These are phyloP conservation scores for Fragilariopsis cylindrus DNA, from an alignment of 108 stramenopile genomes.

Conservation along the genomic window DNA sequence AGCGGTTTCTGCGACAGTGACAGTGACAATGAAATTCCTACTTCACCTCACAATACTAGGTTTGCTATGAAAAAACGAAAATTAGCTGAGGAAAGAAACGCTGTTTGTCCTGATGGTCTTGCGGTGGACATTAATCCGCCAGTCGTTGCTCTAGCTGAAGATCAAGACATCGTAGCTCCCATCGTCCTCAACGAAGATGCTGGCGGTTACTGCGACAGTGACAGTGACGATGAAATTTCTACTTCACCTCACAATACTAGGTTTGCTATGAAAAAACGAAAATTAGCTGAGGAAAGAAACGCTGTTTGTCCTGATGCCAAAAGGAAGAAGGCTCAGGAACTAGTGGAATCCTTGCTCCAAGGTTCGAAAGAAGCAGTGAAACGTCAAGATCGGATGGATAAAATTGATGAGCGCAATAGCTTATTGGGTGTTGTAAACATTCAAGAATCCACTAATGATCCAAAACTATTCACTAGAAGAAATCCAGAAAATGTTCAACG, in stretches of 20 bases:
- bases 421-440: too few relatives aligned
- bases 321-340: background rate
- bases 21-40: background rate
- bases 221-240: constrained; percentile 4
- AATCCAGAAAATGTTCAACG: too few relatives aligned
- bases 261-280: background rate
- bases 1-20: constrained; percentile 1
- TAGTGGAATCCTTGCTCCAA: background rate
- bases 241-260: background rate
- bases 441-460: too few relatives aligned
- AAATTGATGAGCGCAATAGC: background rate
- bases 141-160: too few relatives aligned
- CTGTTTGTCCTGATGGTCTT: too few relatives aligned
- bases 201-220: background rate
- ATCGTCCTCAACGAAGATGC: too few relatives aligned
- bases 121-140: too few relatives aligned
- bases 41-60: background rate
- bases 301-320: background rate
- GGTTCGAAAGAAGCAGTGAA: background rate
- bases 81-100: background rate
- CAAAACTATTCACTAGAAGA: too few relatives aligned
- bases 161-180: too few relatives aligned
- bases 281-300: background rate
- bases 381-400: constrained; percentile 8
- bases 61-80: background rate